These are phyloP conservation scores for Termitomyces sp. DNA, from an alignment of 768 basidiomycete genomes.

Conservation along the genomic window DNA sequence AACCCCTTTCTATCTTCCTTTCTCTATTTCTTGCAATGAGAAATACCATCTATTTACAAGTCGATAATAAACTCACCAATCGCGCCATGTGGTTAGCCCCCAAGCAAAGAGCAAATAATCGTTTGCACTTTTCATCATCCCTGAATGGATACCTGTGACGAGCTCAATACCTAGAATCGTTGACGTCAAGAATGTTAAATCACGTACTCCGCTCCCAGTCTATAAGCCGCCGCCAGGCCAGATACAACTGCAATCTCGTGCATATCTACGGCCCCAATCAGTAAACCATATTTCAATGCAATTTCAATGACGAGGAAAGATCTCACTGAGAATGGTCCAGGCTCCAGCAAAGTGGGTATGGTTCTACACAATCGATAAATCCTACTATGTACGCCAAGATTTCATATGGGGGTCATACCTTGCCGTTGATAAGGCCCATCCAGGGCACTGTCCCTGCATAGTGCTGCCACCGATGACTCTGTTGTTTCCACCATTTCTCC, in stretches of 20 bases:
- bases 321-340: constrained; percentile 31
- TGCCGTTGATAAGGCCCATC: constrained; percentile 35
- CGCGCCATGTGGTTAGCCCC: constrained; percentile 22
- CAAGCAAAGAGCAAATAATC: constrained; percentile 25
- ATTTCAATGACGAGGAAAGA: neutral
- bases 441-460: constrained; percentile 33
- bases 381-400: neutral
- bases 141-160: constrained; percentile 26
- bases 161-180: neutral
- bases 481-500: constrained; percentile 53
- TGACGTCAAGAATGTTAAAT: neutral
- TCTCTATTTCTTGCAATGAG: constrained; percentile 3
- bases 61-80: constrained; percentile 4
- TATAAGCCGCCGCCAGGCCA: constrained; percentile 34
- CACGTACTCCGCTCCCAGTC: constrained; percentile 30
- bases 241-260: constrained; percentile 37
- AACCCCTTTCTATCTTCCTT: constrained; percentile 18
- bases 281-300: neutral
- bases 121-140: constrained; percentile 26
- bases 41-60: neutral
- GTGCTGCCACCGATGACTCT: constrained; percentile 47
- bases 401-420: constrained; percentile 8
- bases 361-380: constrained; percentile 9
- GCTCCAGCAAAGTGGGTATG: constrained; percentile 34
- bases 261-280: constrained; percentile 20